Percentiles rank a stretch among this genome's conserved stretches.
These are phyloP conservation scores for Saturnispora sekii DNA, from an alignment of 805 yeast species.

Conservation along the genomic window DNA sequence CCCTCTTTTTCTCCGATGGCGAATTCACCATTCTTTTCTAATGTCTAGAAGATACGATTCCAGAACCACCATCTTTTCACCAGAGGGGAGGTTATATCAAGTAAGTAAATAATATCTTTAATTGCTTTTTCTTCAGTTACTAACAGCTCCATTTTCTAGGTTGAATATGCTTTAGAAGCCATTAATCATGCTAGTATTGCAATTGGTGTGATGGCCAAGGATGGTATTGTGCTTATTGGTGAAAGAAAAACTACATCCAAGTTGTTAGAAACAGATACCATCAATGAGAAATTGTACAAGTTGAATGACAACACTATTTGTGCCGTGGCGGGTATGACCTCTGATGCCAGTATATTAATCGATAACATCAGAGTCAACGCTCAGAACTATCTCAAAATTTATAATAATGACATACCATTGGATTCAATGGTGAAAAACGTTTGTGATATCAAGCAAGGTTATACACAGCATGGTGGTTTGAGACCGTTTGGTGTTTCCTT, in stretches of 20 bases:
- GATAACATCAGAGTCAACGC: slow-evolving; percentile 79
- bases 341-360: slow-evolving; percentile 89
- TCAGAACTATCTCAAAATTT: slow-evolving; percentile 75
- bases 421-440: slow-evolving; percentile 80
- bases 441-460: slow-evolving; percentile 94
- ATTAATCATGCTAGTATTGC: slow-evolving; percentile 79
- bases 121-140: no score
- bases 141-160: slow-evolving; percentile 27
- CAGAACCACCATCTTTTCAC: slow-evolving; percentile 96
- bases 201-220: slow-evolving; percentile 63
- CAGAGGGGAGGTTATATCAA: slow-evolving; percentile 96
- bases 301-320: slow-evolving; percentile 63
- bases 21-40: not conserved
- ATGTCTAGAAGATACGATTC: slow-evolving; percentile 98
- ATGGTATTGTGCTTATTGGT: slow-evolving; percentile 93
- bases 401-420: slow-evolving; percentile 90
- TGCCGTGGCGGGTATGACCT: slow-evolving; percentile 97
- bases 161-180: slow-evolving; percentile 88
- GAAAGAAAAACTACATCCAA: slow-evolving; percentile 93
- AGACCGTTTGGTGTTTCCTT: slow-evolving; percentile 98
- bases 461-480: slow-evolving; percentile 97
- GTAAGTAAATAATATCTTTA: slow-evolving; percentile 28
- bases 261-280: slow-evolving; percentile 84
- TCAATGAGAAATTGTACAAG: slow-evolving; percentile 85
- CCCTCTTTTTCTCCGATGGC: not conserved